Evolutionary conservation across 768 basidiomycete genomes (phyloP).

Genomic region (Lentinula lateritia): DNA sequence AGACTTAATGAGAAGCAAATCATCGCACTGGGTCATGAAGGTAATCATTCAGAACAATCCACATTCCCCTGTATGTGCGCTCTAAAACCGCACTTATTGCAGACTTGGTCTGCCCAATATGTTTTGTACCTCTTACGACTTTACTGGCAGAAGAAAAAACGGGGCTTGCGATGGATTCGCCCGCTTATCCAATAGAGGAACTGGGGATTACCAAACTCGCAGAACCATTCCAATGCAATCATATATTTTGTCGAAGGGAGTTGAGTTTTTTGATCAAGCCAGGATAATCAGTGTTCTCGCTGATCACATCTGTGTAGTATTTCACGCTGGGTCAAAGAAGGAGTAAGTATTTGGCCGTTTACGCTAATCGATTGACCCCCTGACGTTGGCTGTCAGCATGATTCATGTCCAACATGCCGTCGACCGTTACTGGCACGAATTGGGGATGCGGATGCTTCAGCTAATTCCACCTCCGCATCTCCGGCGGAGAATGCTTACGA

Average conservation of each 20-base stretch:
- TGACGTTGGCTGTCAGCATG: conserved; percentile 33
- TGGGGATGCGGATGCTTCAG: background rate
- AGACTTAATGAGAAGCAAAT: conserved; percentile 47
- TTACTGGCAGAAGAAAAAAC: conserved; percentile 72
- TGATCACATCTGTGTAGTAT: conserved; percentile 38
- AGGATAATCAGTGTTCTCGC: conserved; percentile 8
- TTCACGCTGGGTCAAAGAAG: conserved; percentile 54
- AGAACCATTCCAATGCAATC: conserved; percentile 49
- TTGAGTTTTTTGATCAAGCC: conserved; percentile 24
- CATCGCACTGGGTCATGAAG: conserved; percentile 38
- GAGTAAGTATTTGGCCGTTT: conserved; percentile 32
- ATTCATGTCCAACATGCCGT: conserved; percentile 66
- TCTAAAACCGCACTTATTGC: background rate
- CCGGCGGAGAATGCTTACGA: conserved; percentile 4
- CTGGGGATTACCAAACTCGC: conserved; percentile 64
- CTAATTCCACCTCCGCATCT: conserved; percentile 7
- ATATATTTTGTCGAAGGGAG: conserved; percentile 83
- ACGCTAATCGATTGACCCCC: background rate
- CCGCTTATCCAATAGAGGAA: conserved; percentile 63
- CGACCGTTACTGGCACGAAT: conserved; percentile 30
- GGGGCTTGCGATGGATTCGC: conserved; percentile 72
- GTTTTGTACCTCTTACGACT: conserved; percentile 62
- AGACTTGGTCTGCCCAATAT: conserved; percentile 77
- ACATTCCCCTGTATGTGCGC: background rate
- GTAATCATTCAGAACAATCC: conserved; percentile 17